Evolutionary conservation across 768 basidiomycete species (phyloP), one percentile per base, ranked within the genome.

Genomic region (Rhizopogon vinicolor): DNA sequence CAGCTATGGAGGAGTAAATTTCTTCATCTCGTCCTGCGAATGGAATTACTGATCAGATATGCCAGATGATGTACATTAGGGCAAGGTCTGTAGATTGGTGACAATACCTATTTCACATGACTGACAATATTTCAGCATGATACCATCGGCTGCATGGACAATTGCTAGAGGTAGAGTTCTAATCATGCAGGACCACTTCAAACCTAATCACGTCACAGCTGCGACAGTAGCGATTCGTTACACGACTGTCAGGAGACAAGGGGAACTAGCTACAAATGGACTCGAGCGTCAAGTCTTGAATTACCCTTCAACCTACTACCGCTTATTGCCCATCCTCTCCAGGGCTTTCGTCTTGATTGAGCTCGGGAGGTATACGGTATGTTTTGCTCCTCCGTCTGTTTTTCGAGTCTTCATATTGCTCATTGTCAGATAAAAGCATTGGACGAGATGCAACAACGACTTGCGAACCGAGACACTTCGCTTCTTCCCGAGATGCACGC

Each of bases 401-500:
- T 2, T 3, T 14, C 28, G 8, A n/a, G 22, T 14, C 2, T 37
- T n/a, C 25, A 50, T 16, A 33, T 14, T 18, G 41, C 1, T 1
- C 12, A 16, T 52, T 42, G 29, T 18, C 56, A 87, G 86, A 69
- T 67, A 1, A 70, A 71, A 41, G 69, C 79, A 0, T 88, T 87
- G 64, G 68, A 78, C 7, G 60, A 64, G 12, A 77, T 86, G 72
- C 67, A 77, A 2, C 60, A 68, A 7, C 77, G 75, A 10, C 77
- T 88, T 10, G 72, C 80, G 1, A 63, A 70, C 2, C 84, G 86
- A 2, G 82, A 89, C 61, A 77, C 82, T 0, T 79, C 80, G 1
- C 73, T 83, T 29, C 77, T 91, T n/a, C 78, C 83, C 0, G 88
- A 90, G 58, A 78, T 87, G 65, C 89, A 91, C 60, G 83, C 85